Evolutionary conservation across 768 basidiomycete genomes (phyloP).

Genomic region (Fibroporia radiculosa): DNA sequence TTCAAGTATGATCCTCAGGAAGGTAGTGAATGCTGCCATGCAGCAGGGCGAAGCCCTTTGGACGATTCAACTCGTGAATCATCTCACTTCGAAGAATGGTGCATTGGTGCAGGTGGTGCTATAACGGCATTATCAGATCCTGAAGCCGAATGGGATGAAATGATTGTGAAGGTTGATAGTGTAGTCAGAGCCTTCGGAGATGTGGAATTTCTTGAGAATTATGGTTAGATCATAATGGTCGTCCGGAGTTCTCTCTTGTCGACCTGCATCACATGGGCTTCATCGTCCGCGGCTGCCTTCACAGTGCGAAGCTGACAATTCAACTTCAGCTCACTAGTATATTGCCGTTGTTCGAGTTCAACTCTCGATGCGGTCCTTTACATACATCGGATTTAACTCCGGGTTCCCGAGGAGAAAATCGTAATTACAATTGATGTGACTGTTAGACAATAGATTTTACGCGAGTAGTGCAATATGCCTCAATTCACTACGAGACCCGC

Average conservation of each 20-base stretch:
- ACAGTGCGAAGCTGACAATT: conserved; percentile 1
- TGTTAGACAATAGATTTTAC: conserved; percentile 25
- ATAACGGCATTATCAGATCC: conserved; percentile 89
- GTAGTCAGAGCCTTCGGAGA: conserved; percentile 55
- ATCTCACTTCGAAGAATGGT: conserved; percentile 48
- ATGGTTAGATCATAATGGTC: background rate
- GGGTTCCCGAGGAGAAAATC: too few relatives aligned
- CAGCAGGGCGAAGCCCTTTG: background rate
- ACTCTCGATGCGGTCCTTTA: too few relatives aligned
- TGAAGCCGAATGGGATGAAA: conserved; percentile 90
- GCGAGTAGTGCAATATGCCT: conserved; percentile 77
- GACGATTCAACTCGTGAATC: background rate
- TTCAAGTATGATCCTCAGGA: conserved; percentile 55
- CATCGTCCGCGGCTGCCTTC: conserved; percentile 8
- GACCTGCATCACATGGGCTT: conserved; percentile 3
- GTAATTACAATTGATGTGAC: too few relatives aligned
- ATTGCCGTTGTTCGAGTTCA: background rate
- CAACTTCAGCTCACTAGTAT: background rate
- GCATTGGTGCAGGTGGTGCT: conserved; percentile 89
- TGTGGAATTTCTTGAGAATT: background rate
- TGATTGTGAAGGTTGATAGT: conserved; percentile 78
- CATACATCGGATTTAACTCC: too few relatives aligned
- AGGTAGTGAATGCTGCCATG: conserved; percentile 4
- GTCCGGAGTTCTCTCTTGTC: background rate
- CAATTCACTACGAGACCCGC: conserved; percentile 65